Percentiles rank a stretch among this genome's conserved stretches.
Evolutionary conservation across 2,329 filamentous ascomycete species (phyloP).

Genomic region (Stagonosporopsis chrysanthemi): DNA sequence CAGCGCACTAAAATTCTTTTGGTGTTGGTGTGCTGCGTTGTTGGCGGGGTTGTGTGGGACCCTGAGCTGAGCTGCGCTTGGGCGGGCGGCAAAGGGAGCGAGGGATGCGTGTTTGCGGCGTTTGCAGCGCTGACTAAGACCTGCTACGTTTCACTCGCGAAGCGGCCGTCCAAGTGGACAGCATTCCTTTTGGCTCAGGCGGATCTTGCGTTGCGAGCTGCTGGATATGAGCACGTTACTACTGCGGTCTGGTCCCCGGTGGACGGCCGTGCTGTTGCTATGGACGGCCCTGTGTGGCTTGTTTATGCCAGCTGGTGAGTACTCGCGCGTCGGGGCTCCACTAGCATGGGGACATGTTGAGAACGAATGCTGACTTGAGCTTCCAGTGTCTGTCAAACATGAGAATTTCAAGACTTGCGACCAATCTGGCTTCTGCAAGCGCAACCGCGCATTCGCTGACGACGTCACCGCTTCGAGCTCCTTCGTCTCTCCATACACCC

Average conservation of each 20-base stretch:
- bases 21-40: slow-evolving; percentile 27
- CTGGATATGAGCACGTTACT: slow-evolving; percentile 38
- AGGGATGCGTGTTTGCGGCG: slow-evolving; percentile 1
- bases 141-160: slow-evolving; percentile 21
- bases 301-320: slow-evolving; percentile 49
- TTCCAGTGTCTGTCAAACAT: slow-evolving; percentile 83
- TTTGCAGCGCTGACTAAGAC: slow-evolving; percentile 20
- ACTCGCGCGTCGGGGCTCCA: slow-evolving; percentile 12
- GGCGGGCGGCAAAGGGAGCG: background rate
- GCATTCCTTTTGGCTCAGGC: slow-evolving; percentile 19
- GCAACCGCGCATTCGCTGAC: slow-evolving; percentile 91
- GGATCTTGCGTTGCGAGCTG: slow-evolving; percentile 31
- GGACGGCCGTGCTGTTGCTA: slow-evolving; percentile 62
- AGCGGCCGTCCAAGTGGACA: slow-evolving; percentile 12
- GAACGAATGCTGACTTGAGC: slow-evolving; percentile 13
- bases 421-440: slow-evolving; percentile 96
- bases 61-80: background rate
- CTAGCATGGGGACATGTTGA: background rate
- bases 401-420: slow-evolving; percentile 97
- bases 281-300: slow-evolving; percentile 44
- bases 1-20: slow-evolving; percentile 30
- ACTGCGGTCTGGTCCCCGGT: slow-evolving; percentile 61
- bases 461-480: slow-evolving; percentile 69
- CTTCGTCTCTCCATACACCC: slow-evolving; percentile 82
- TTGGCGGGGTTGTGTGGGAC: slow-evolving; percentile 20